Evolutionary conservation across 345 rosid species (phyloP), one percentile per base, ranked within the genome.

Genomic region (Citrus unshiu): DNA sequence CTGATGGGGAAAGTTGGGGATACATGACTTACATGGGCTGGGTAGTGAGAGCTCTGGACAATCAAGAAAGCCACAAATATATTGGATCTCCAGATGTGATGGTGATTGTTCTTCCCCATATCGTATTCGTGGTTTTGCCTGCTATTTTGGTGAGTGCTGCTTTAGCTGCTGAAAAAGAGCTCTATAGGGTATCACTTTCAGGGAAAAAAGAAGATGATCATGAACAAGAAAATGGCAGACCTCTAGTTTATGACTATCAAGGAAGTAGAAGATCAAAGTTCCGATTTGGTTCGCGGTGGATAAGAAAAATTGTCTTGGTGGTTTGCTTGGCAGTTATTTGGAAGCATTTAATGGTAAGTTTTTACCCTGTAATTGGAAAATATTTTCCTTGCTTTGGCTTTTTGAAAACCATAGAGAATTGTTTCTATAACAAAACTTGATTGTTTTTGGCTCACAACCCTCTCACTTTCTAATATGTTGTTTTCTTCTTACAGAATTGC

Each of bases 11-110:
- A 7, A 78, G 83, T 68, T 87, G 82, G 82, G 91, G 88, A 37
- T 91, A 92, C 85, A 92, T 95, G 99, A 92, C 96, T 73, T 89
- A 88, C 62, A 88, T 83, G 89, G 99, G 99, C 61, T 95, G 98
- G 97, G 92, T 78, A 6, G 88, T 93, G 29, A 85, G 84, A 72
- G 82, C 81, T 76, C 43, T 79, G 62, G 59, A 83, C 37, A 35
- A 54, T 37, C 75, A 72, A 34, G 81, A 56, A 83, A 87, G 79
- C 12, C 91, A 85, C 32, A 86, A 85, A 35, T 91, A 88, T 80
- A 63, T 92, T 49, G 98, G 97, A 73, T 86, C 81, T 78, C 97
- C 97, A 1, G 97, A 96, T 87, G 76, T 96, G 22, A 89, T 95
- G 93, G 91, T 95, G 68, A 72, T 93, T 58, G 95, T 93, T 82